These are phyloP conservation scores for Tetrapisispora taiwanensis DNA, from an alignment of 805 yeast species.

Conservation along the genomic window DNA sequence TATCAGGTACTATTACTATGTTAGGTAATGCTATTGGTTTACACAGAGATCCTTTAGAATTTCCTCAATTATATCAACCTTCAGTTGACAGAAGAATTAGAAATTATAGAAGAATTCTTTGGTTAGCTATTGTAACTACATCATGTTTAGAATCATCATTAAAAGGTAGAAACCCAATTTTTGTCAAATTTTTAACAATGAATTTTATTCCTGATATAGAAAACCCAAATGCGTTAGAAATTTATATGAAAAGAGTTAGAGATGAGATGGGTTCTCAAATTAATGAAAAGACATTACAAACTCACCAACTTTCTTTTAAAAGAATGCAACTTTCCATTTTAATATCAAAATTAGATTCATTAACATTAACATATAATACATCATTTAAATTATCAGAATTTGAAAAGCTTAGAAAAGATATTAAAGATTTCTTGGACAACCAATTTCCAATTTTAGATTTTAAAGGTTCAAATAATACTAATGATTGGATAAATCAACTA, in stretches of 20 bases:
- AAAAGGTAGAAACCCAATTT: conserved; percentile 24
- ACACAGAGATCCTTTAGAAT: conserved; percentile 26
- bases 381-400: conserved; percentile 10
- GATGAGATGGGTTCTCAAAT: conserved; percentile 8
- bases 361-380: conserved; percentile 19
- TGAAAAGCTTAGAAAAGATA: conserved; percentile 14
- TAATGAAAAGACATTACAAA: conserved; percentile 7
- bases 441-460: conserved; percentile 9
- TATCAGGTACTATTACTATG: conserved; percentile 23
- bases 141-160: conserved; percentile 23
- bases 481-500: conserved; percentile 4
- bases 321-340: conserved; percentile 19
- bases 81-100: conserved; percentile 9
- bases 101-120: conserved; percentile 25
- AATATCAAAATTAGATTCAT: conserved; percentile 19
- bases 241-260: conserved; percentile 16
- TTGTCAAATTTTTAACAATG: conserved; percentile 8
- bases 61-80: conserved; percentile 15
- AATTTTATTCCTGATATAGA: conserved; percentile 15
- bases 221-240: conserved; percentile 9
- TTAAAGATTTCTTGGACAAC: conserved; percentile 16
- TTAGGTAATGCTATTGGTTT: conserved; percentile 26
- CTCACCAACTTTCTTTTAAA: conserved; percentile 18
- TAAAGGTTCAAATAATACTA: conserved; percentile 1
- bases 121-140: conserved; percentile 21